A percentile compares a stretch with the other conserved stretches of the same genome.
Evolutionary conservation across 1,284 basidiomycete genomes (phyloP).

Genomic region (Stereum hirsutum): DNA sequence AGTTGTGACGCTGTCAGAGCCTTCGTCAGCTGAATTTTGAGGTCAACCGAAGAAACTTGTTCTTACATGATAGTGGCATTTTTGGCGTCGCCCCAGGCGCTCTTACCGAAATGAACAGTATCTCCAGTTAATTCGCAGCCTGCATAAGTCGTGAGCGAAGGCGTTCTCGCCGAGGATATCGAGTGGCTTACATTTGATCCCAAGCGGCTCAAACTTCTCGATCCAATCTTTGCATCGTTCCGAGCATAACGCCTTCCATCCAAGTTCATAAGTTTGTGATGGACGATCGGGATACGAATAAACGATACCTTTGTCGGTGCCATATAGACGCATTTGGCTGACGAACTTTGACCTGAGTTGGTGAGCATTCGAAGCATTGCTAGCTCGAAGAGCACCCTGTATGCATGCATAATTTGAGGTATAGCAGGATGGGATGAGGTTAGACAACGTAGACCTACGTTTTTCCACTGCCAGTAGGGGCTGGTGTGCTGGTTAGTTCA

Average conservation of each 20-base stretch:
- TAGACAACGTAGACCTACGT: too few relatives aligned
- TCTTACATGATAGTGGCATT: constrained; percentile 71
- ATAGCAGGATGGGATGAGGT: too few relatives aligned
- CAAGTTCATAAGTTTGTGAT: background rate
- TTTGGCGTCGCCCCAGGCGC: constrained; percentile 64
- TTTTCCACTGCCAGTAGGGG: constrained; percentile 90
- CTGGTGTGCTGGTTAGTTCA: constrained; percentile 28
- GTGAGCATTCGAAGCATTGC: constrained; percentile 76
- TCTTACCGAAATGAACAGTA: constrained; percentile 53
- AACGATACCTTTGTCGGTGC: constrained; percentile 80
- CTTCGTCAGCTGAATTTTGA: background rate
- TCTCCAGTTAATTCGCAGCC: constrained; percentile 92
- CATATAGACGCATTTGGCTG: constrained; percentile 79
- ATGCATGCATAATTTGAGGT: too few relatives aligned
- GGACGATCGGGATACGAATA: background rate
- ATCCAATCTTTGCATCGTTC: constrained; percentile 85
- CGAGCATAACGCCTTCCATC: constrained; percentile 70
- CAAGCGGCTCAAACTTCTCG: constrained; percentile 66
- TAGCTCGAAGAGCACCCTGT: constrained; percentile 87
- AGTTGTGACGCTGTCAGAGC: constrained; percentile 59
- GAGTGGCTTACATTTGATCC: constrained; percentile 55
- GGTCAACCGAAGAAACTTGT: too few relatives aligned
- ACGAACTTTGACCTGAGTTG: constrained; percentile 26
- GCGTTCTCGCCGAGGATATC: background rate
- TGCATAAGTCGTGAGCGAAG: constrained; percentile 16